Evolutionary conservation across 768 basidiomycete genomes (phyloP).

Genomic region (Mycena pura): DNA sequence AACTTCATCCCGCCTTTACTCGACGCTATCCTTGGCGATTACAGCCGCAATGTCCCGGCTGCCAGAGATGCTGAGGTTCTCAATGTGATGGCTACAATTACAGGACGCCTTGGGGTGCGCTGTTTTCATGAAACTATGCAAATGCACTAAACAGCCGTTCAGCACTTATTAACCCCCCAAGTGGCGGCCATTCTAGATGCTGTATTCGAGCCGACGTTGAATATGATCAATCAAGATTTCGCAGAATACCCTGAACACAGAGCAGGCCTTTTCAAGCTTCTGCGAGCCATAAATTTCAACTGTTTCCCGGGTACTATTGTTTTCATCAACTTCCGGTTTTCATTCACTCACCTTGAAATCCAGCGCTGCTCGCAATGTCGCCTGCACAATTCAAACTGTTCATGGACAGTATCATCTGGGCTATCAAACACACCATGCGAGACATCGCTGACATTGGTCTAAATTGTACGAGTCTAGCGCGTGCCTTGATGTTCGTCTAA

Average conservation of each 20-base stretch:
- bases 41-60: slow-evolving; percentile 90
- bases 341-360: slow-evolving; percentile 13
- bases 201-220: slow-evolving; percentile 94
- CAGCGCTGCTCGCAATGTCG: slow-evolving; percentile 87
- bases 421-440: slow-evolving; percentile 99
- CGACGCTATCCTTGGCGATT: slow-evolving; percentile 98
- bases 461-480: slow-evolving; percentile 65
- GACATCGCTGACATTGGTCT: slow-evolving; percentile 94
- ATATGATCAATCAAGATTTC: slow-evolving; percentile 99
- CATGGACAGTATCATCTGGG: slow-evolving; percentile 99
- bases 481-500: neutral
- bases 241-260: slow-evolving; percentile 99
- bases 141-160: slow-evolving; percentile 23
- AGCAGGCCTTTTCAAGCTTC: slow-evolving; percentile 93
- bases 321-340: slow-evolving; percentile 1
- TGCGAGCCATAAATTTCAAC: slow-evolving; percentile 88
- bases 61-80: slow-evolving; percentile 97
- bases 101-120: slow-evolving; percentile 84
- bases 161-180: slow-evolving; percentile 91
- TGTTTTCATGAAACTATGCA: neutral
- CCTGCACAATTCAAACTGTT: slow-evolving; percentile 94
- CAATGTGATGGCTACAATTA: slow-evolving; percentile 97
- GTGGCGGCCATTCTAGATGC: slow-evolving; percentile 95
- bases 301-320: slow-evolving; percentile 88
- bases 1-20: slow-evolving; percentile 94